Evolutionary conservation across 2,329 filamentous ascomycete genomes (phyloP).

Genomic region (Hypoxylon sp.): DNA sequence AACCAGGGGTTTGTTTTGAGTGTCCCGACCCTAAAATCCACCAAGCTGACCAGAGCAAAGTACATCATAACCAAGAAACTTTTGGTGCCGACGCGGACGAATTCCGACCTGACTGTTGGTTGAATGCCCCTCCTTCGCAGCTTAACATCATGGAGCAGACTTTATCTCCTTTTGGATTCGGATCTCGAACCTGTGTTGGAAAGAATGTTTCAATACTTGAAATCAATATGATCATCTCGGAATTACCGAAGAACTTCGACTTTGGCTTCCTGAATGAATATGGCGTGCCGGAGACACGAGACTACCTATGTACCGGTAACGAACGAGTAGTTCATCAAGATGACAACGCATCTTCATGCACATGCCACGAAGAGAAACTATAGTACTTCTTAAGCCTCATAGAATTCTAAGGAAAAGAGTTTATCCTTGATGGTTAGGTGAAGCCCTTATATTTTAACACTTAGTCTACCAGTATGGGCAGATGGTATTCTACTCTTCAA

Average conservation of each 20-base stretch:
- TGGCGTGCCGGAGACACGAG: neutral
- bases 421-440: neutral
- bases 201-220: neutral
- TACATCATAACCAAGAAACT: neutral
- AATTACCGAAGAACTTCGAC: neutral
- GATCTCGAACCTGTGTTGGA: neutral
- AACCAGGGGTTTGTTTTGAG: neutral
- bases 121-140: neutral
- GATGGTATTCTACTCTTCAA: no score
- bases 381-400: neutral
- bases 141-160: neutral
- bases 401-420: neutral
- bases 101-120: conserved; percentile 1
- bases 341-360: neutral
- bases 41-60: neutral
- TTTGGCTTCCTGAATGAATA: neutral
- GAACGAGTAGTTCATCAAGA: neutral
- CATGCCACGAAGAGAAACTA: neutral
- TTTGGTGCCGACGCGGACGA: neutral
- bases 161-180: neutral
- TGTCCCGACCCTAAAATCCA: neutral
- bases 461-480: neutral
- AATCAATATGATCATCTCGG: neutral
- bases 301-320: neutral
- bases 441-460: neutral